Conservation (phyloP, 2,329 filamentous ascomycete species). For the Aspergillus versicolor region DNA sequence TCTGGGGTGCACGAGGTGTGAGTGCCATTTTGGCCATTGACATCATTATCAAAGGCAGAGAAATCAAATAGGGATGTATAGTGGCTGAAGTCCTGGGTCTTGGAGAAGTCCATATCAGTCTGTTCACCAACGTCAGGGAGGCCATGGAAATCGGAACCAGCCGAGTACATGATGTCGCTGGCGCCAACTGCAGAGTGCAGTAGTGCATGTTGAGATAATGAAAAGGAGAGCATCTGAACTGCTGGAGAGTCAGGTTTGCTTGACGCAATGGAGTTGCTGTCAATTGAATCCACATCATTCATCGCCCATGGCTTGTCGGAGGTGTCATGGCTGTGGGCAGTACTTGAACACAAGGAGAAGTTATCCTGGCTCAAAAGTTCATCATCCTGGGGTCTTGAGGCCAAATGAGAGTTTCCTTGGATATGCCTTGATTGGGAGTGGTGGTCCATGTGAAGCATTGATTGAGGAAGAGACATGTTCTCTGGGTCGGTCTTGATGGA, state of each 20-base stretch:
- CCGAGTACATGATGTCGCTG: slow-evolving; percentile 39
- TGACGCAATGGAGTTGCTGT: slow-evolving; percentile 35
- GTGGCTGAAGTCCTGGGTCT: slow-evolving; percentile 38
- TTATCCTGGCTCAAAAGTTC: slow-evolving; percentile 43
- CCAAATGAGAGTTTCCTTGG: slow-evolving; percentile 39
- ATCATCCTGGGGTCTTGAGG: slow-evolving; percentile 44
- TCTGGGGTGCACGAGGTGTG: slow-evolving; percentile 35
- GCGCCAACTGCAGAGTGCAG: slow-evolving; percentile 39
- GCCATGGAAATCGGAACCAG: slow-evolving; percentile 39
- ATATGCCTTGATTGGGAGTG: slow-evolving; percentile 37
- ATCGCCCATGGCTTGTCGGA: slow-evolving; percentile 40
- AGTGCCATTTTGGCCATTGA: slow-evolving; percentile 30
- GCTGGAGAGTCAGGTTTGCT: slow-evolving; percentile 40
- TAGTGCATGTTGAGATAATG: slow-evolving; percentile 39
- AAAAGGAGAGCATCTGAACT: slow-evolving; percentile 44
- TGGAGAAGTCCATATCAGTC: slow-evolving; percentile 36
- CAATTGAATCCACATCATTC: slow-evolving; percentile 40
- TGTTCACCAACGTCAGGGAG: slow-evolving; percentile 38
- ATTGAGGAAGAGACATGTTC: slow-evolving; percentile 36
- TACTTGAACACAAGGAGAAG: slow-evolving; percentile 43
- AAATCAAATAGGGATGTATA: slow-evolving; percentile 42
- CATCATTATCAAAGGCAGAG: slow-evolving; percentile 42
- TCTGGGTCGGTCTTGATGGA: slow-evolving; percentile 38
- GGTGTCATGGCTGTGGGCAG: slow-evolving; percentile 34
- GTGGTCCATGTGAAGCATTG: slow-evolving; percentile 32